These are phyloP conservation scores for Leonotis leonurus DNA, from an alignment of 257 asterid genomes.

Conservation along the genomic window DNA sequence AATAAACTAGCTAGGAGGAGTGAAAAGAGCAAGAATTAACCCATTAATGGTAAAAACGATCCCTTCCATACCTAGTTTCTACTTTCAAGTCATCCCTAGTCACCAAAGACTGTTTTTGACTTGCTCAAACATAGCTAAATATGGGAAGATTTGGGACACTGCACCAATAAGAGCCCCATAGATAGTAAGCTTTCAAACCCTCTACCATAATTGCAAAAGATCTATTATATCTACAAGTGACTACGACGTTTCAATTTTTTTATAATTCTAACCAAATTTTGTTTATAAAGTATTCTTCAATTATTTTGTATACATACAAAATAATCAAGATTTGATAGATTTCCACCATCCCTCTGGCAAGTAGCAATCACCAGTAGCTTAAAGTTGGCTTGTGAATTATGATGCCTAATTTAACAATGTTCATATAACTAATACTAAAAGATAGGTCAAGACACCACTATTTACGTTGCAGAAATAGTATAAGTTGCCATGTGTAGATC, in stretches of 20 bases:
- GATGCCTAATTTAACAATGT: no score
- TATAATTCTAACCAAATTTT: not conserved
- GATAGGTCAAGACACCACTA: no score
- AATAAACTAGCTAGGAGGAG: not conserved
- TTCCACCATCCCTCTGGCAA: not conserved
- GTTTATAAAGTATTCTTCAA: not conserved
- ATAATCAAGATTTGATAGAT: not conserved
- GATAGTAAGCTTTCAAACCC: not conserved
- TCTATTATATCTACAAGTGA: no score
- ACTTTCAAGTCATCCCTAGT: not conserved
- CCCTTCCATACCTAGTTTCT: not conserved
- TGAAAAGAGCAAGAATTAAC: not conserved
- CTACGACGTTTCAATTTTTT: not conserved
- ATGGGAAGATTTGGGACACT: not conserved
- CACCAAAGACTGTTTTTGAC: not conserved
- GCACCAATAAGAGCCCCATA: not conserved
- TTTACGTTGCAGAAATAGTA: no score
- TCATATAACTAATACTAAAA: no score
- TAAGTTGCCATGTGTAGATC: no score
- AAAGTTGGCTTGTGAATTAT: no score
- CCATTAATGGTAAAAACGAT: conserved; percentile 4
- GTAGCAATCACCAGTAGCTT: not conserved
- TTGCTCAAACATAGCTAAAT: not conserved
- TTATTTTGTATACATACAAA: not conserved
- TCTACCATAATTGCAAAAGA: no score